Percentiles rank a stretch among this genome's conserved stretches.
Evolutionary conservation across 1,284 basidiomycete species (phyloP).

Genomic region (Malassezia nana): DNA sequence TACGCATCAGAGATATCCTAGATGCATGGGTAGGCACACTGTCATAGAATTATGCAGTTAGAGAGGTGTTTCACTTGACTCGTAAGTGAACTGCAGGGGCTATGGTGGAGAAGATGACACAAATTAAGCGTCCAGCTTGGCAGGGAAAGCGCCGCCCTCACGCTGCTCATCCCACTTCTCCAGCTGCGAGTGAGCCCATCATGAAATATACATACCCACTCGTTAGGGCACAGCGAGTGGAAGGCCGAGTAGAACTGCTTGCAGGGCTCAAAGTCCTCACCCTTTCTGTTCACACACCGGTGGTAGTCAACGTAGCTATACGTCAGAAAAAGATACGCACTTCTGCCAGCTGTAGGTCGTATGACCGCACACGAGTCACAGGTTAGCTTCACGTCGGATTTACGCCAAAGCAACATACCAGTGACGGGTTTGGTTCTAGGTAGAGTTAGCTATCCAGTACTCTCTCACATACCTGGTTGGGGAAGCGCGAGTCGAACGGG

Average conservation of each 20-base stretch:
- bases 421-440: constrained; percentile 48
- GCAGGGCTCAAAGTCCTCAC: constrained; percentile 94
- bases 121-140: constrained; percentile 36
- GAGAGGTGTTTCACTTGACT: constrained; percentile 1
- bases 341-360: constrained; percentile 36
- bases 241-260: constrained; percentile 97
- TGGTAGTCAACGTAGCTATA: constrained; percentile 61
- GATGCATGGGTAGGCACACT: neutral
- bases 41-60: neutral
- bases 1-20: neutral
- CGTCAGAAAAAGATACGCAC: constrained; percentile 22
- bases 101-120: neutral
- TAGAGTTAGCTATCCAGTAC: neutral
- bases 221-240: constrained; percentile 85
- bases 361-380: neutral
- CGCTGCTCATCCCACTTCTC: constrained; percentile 48
- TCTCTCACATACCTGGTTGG: constrained; percentile 35
- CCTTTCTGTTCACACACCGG: constrained; percentile 93
- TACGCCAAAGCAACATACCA: constrained; percentile 21
- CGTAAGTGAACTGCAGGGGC: neutral
- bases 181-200: constrained; percentile 21
- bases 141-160: constrained; percentile 44
- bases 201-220: constrained; percentile 36
- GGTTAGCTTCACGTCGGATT: neutral
- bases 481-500: constrained; percentile 46